These are phyloP conservation scores for Erythrobasidium hasegawianum DNA, from an alignment of 1,284 basidiomycete genomes.

Conservation along the genomic window DNA sequence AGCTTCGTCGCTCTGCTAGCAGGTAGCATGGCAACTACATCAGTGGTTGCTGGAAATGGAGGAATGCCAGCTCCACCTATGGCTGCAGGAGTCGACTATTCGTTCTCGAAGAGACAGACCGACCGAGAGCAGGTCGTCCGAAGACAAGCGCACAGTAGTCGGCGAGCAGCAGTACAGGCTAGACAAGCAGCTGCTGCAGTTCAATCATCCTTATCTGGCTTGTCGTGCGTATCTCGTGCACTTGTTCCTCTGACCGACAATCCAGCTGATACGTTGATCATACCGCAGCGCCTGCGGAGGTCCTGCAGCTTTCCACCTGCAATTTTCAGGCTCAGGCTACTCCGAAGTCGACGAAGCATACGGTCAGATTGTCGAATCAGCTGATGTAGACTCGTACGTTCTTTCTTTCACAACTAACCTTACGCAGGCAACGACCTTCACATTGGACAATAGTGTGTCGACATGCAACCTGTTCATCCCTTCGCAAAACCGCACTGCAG, in stretches of 20 bases:
- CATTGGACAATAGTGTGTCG: not conserved
- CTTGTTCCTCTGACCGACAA: not conserved
- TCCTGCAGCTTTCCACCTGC: constrained; percentile 19
- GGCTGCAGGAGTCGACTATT: not conserved
- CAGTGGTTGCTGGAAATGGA: not conserved
- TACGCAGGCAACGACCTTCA: not conserved
- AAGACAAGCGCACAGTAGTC: constrained; percentile 17
- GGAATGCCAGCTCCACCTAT: not conserved
- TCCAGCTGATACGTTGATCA: not conserved
- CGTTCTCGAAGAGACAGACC: constrained; percentile 16
- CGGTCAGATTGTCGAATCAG: not conserved
- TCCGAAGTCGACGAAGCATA: not conserved
- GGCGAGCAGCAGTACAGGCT: not conserved
- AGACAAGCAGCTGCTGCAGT: not conserved
- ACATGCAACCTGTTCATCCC: not conserved
- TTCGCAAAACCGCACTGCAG: not conserved
- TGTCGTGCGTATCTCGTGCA: not conserved
- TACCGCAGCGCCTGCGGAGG: constrained; percentile 19
- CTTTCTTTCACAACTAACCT: not conserved
- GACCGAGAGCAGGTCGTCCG: constrained; percentile 31
- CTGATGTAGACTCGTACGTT: not conserved
- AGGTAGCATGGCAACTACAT: not conserved
- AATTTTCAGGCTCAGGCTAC: constrained; percentile 18
- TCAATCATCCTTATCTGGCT: not conserved
- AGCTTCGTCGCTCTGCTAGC: constrained; percentile 7